A percentile compares a stretch with the other conserved stretches of the same genome.
Evolutionary conservation across 129 eudicot genomes (phyloP).

Genomic region (Oenanthe sinensis): DNA sequence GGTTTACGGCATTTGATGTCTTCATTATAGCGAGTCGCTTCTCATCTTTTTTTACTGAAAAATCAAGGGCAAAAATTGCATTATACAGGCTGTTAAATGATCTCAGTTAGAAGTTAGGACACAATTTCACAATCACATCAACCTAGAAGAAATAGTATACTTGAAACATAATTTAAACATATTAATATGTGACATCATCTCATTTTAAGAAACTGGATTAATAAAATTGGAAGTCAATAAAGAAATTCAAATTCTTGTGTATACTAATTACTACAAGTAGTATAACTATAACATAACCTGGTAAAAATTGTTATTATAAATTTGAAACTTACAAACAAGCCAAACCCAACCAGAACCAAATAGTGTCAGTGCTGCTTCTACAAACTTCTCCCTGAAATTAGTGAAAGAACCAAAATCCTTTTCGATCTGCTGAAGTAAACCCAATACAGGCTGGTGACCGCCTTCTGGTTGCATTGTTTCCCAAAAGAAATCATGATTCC

Average conservation of each 20-base stretch:
- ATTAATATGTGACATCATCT: neutral
- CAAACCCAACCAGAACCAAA: constrained; percentile 97
- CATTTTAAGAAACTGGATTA: neutral
- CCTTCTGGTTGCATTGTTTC: constrained; percentile 98
- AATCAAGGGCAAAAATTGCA: constrained; percentile 1
- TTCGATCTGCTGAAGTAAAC: constrained; percentile 74
- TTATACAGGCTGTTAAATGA: neutral
- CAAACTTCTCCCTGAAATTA: constrained; percentile 68
- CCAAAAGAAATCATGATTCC: constrained; percentile 99
- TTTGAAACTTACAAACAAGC: constrained; percentile 74
- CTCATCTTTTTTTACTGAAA: constrained; percentile 73
- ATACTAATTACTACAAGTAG: too few relatives aligned
- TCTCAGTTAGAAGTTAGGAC: neutral
- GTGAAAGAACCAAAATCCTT: constrained; percentile 81
- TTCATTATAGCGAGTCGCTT: constrained; percentile 60
- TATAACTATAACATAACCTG: neutral
- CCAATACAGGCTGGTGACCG: constrained; percentile 60
- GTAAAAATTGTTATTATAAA: constrained; percentile 8
- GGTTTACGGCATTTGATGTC: constrained; percentile 81
- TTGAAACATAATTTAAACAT: neutral
- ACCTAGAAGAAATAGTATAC: neutral
- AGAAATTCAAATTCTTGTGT: too few relatives aligned
- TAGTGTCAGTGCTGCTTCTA: constrained; percentile 53
- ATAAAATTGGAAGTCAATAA: too few relatives aligned
- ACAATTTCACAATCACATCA: neutral